phyloP scores from a whole-genome alignment of 805 yeast species.

The Kazachstania viticola region DNA sequence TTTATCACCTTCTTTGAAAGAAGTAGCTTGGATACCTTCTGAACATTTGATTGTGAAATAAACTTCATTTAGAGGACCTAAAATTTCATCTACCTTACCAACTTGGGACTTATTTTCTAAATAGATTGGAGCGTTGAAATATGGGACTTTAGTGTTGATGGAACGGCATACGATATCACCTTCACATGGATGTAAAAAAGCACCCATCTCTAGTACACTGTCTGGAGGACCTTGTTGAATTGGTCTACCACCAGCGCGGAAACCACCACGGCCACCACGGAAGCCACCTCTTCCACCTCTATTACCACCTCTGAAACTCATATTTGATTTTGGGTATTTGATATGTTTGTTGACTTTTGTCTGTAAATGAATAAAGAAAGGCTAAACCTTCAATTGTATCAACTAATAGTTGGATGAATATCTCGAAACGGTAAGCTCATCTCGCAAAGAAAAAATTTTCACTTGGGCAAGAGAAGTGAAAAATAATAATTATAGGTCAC shows the following conservation, averaged over 20 bases:
- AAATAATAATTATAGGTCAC: too few relatives aligned
- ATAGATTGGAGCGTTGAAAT: constrained; percentile 96
- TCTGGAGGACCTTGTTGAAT: constrained; percentile 95
- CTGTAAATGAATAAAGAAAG: too few relatives aligned
- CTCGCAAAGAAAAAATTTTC: too few relatives aligned
- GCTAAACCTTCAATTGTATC: too few relatives aligned
- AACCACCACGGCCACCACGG: constrained; percentile 32
- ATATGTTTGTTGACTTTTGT: too few relatives aligned
- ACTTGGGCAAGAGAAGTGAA: too few relatives aligned
- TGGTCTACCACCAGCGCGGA: constrained; percentile 60
- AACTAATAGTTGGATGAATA: too few relatives aligned
- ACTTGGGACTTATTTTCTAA: constrained; percentile 91
- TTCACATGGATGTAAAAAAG: constrained; percentile 85
- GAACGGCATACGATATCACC: constrained; percentile 96
- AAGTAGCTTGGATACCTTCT: constrained; percentile 90
- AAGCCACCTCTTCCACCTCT: constrained; percentile 29
- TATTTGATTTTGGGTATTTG: too few relatives aligned
- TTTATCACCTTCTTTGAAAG: constrained; percentile 93
- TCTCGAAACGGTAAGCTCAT: too few relatives aligned
- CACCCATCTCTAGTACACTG: constrained; percentile 86
- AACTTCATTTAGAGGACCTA: constrained; percentile 97
- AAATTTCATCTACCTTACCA: constrained; percentile 95
- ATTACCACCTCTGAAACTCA: constrained; percentile 29
- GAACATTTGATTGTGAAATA: constrained; percentile 91
- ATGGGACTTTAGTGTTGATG: constrained; percentile 87